A percentile compares a stretch with the other conserved stretches of the same genome.
Conservation (phyloP, 164 flowering plant genomes). For the Euptelea pleiosperma region DNA sequence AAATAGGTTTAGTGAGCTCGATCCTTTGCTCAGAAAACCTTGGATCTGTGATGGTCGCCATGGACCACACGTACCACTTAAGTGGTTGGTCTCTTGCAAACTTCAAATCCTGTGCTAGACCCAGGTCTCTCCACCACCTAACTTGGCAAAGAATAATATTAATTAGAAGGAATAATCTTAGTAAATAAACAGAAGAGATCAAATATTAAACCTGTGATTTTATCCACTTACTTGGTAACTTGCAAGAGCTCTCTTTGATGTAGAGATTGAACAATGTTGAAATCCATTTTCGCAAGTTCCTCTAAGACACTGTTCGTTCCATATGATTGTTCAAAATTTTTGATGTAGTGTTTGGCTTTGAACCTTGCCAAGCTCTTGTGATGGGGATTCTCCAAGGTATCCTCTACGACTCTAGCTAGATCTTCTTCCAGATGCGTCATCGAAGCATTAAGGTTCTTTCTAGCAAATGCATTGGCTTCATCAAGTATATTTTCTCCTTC, state of each 20-base stretch:
- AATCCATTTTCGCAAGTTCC: constrained; percentile 40
- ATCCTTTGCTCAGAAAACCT: constrained; percentile 35
- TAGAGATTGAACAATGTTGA: constrained; percentile 23
- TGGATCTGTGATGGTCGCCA: constrained; percentile 35
- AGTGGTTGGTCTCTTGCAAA: constrained; percentile 51
- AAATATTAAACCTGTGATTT: background rate
- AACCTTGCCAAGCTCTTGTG: constrained; percentile 44
- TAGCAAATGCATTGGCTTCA: constrained; percentile 34
- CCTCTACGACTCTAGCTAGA: constrained; percentile 16
- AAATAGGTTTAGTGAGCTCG: constrained; percentile 43
- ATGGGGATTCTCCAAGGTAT: constrained; percentile 32
- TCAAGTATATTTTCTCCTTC: constrained; percentile 50
- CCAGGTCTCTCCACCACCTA: constrained; percentile 63
- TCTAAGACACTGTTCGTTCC: constrained; percentile 15
- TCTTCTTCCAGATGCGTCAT: constrained; percentile 1
- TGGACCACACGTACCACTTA: constrained; percentile 28
- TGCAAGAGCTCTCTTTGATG: constrained; percentile 38
- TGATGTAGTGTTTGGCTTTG: constrained; percentile 20
- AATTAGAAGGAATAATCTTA: background rate
- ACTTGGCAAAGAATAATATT: background rate
- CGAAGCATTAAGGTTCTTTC: constrained; percentile 21
- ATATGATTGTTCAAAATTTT: background rate
- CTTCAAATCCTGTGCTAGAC: constrained; percentile 36
- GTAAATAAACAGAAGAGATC: background rate
- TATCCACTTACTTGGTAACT: constrained; percentile 35